Conservation (phyloP, 495 filamentous ascomycete genomes). For the Penicillium coprophilum region DNA sequence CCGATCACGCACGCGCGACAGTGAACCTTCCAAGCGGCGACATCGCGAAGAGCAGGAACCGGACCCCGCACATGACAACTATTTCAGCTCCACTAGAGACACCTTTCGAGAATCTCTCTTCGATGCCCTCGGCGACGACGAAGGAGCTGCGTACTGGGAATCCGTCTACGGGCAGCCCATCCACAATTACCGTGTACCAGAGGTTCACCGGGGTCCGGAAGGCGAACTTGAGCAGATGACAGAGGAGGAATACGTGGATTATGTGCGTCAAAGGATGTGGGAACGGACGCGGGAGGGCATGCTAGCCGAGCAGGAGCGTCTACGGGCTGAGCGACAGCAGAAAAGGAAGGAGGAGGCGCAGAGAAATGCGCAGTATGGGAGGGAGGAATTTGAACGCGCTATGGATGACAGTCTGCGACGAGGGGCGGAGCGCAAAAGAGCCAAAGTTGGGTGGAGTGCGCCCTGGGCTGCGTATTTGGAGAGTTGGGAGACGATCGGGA, state of each 20-base stretch:
- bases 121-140: slow-evolving; percentile 97
- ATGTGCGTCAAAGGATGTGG: slow-evolving; percentile 89
- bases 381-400: slow-evolving; percentile 39
- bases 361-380: slow-evolving; percentile 36
- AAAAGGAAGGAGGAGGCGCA: slow-evolving; percentile 42
- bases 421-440: slow-evolving; percentile 47
- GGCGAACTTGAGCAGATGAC: slow-evolving; percentile 80
- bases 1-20: slow-evolving; percentile 15
- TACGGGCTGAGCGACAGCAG: slow-evolving; percentile 56
- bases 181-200: slow-evolving; percentile 56
- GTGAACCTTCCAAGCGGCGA: slow-evolving; percentile 13
- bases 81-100: slow-evolving; percentile 52
- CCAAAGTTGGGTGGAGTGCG: slow-evolving; percentile 45
- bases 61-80: slow-evolving; percentile 19
- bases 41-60: slow-evolving; percentile 22
- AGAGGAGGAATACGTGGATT: slow-evolving; percentile 85
- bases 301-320: slow-evolving; percentile 60
- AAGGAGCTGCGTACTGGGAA: slow-evolving; percentile 94
- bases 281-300: slow-evolving; percentile 75
- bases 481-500: slow-evolving; percentile 61
- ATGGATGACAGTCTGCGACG: slow-evolving; percentile 56
- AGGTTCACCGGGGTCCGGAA: slow-evolving; percentile 34
- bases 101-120: slow-evolving; percentile 97
- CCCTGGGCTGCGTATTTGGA: slow-evolving; percentile 64
- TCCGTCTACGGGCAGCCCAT: slow-evolving; percentile 93